phyloP scores from a whole-genome alignment of 2,329 filamentous ascomycete species.

The Albophoma yamanashiensis region DNA sequence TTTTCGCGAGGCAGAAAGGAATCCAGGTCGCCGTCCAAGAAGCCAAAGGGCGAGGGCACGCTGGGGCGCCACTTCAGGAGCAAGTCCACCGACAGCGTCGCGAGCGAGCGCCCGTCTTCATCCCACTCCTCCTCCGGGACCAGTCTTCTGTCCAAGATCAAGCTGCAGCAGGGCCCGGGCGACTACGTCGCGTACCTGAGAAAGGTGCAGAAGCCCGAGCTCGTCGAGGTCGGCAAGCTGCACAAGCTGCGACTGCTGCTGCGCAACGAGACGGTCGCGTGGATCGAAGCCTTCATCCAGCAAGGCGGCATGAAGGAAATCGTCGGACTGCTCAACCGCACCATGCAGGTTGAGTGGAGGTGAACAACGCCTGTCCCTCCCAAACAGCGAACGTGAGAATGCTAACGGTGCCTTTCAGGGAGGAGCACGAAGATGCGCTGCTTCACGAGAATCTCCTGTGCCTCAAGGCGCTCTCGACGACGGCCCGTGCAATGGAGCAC shows the following conservation, averaged over 20 bases:
- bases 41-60: conserved; percentile 55
- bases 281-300: conserved; percentile 86
- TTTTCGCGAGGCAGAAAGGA: conserved; percentile 55
- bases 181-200: conserved; percentile 82
- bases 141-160: conserved; percentile 55
- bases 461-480: conserved; percentile 89
- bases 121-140: conserved; percentile 43
- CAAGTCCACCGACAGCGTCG: conserved; percentile 62
- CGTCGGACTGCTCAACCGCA: conserved; percentile 75
- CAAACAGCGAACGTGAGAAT: neutral
- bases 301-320: conserved; percentile 90
- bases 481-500: conserved; percentile 72
- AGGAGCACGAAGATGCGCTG: conserved; percentile 90
- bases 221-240: conserved; percentile 85
- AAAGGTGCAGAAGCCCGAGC: conserved; percentile 69
- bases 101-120: conserved; percentile 44
- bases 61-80: conserved; percentile 55
- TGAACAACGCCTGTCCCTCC: conserved; percentile 18
- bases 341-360: conserved; percentile 95
- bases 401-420: conserved; percentile 36
- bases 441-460: conserved; percentile 89
- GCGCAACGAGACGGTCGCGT: conserved; percentile 88
- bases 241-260: conserved; percentile 86
- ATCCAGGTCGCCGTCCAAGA: conserved; percentile 63
- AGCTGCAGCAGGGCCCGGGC: conserved; percentile 61